These are phyloP conservation scores for Torulaspora franciscae DNA, from an alignment of 805 yeast genomes.

Conservation along the genomic window DNA sequence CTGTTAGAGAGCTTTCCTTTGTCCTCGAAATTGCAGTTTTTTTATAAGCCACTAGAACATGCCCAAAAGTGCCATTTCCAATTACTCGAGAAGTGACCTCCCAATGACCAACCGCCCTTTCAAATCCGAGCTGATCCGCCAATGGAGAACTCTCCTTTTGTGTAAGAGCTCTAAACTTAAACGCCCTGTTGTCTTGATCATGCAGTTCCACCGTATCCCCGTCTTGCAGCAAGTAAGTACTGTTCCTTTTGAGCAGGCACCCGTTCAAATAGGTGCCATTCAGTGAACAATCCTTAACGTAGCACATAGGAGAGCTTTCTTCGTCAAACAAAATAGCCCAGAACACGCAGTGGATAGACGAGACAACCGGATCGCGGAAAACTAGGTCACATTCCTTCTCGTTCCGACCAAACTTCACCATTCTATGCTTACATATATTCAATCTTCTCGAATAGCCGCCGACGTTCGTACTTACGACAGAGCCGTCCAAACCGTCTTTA, in stretches of 20 bases:
- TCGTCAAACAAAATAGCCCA: constrained; percentile 51
- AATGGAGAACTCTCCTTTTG: constrained; percentile 11
- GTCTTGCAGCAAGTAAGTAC: constrained; percentile 35
- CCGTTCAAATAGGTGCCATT: constrained; percentile 50
- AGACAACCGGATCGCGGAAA: constrained; percentile 39
- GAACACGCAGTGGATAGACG: constrained; percentile 44
- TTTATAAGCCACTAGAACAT: constrained; percentile 35
- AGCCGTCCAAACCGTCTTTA: constrained; percentile 3
- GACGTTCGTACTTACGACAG: constrained; percentile 4
- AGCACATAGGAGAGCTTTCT: constrained; percentile 42
- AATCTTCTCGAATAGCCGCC: constrained; percentile 13
- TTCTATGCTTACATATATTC: constrained; percentile 30
- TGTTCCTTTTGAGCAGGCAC: constrained; percentile 29
- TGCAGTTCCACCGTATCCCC: constrained; percentile 41
- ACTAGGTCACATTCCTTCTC: constrained; percentile 33
- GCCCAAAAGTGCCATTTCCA: constrained; percentile 58
- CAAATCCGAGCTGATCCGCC: constrained; percentile 23
- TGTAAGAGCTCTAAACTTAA: constrained; percentile 7
- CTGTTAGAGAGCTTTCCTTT: constrained; percentile 30
- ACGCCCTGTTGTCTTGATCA: constrained; percentile 7
- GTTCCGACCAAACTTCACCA: constrained; percentile 44
- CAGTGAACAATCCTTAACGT: constrained; percentile 46
- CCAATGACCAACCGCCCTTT: constrained; percentile 39
- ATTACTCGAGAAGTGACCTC: constrained; percentile 38
- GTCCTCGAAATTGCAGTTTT: constrained; percentile 5